Evolutionary conservation across 2,329 filamentous ascomycete genomes (phyloP).

Genomic region (Trichoderma asperellum): DNA sequence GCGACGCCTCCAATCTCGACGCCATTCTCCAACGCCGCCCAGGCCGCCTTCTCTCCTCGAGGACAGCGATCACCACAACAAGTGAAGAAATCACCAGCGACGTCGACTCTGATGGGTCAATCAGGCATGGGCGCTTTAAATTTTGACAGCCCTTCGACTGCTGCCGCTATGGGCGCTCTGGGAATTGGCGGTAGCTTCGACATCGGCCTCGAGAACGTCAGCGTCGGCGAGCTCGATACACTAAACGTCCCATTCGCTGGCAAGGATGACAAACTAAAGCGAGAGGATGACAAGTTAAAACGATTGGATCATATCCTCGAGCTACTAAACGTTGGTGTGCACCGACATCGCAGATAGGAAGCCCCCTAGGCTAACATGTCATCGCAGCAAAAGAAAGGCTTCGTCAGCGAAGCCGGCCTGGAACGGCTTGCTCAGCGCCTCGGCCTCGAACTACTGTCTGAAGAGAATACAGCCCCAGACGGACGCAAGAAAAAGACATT

Average conservation of each 20-base stretch:
- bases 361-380: slow-evolving; percentile 20
- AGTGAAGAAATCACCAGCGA: slow-evolving; percentile 65
- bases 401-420: slow-evolving; percentile 75
- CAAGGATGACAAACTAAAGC: slow-evolving; percentile 60
- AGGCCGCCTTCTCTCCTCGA: slow-evolving; percentile 63
- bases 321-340: slow-evolving; percentile 51
- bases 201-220: slow-evolving; percentile 56
- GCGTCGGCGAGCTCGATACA: slow-evolving; percentile 52
- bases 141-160: slow-evolving; percentile 67
- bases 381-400: slow-evolving; percentile 55
- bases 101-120: slow-evolving; percentile 52
- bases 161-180: slow-evolving; percentile 62
- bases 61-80: slow-evolving; percentile 65
- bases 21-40: slow-evolving; percentile 63
- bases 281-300: slow-evolving; percentile 61
- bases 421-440: slow-evolving; percentile 69
- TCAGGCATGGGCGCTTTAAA: slow-evolving; percentile 53
- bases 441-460: slow-evolving; percentile 67
- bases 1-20: slow-evolving; percentile 70
- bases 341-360: not conserved
- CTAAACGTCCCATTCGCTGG: slow-evolving; percentile 46
- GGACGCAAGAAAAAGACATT: slow-evolving; percentile 58
- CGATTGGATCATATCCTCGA: slow-evolving; percentile 57
- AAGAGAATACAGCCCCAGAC: slow-evolving; percentile 53
- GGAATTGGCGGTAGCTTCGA: slow-evolving; percentile 57